phyloP scores from a whole-genome alignment of 306 rosid genomes.

The Benincasa hispida region DNA sequence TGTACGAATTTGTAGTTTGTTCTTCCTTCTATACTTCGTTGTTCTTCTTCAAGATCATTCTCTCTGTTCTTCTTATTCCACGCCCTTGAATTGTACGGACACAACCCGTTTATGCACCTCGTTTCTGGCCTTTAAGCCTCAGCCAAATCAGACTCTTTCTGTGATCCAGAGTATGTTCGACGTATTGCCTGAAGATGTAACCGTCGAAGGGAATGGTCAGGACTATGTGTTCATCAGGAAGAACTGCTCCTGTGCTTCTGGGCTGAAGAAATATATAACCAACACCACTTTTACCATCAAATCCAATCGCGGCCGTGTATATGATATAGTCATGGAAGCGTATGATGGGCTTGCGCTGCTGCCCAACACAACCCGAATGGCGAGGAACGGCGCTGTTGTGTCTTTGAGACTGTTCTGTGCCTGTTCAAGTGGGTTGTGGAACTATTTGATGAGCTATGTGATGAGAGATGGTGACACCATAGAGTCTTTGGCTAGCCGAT shows the following conservation, averaged over 20 bases:
- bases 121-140: constrained; percentile 67
- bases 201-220: constrained; percentile 57
- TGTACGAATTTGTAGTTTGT: constrained; percentile 11
- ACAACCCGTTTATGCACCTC: constrained; percentile 68
- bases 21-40: constrained; percentile 18
- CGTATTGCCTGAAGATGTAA: constrained; percentile 58
- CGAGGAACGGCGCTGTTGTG: constrained; percentile 57
- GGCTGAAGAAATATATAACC: constrained; percentile 44
- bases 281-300: constrained; percentile 69
- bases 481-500: constrained; percentile 73
- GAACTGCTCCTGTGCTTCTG: constrained; percentile 73
- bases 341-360: constrained; percentile 61
- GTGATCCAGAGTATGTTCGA: constrained; percentile 84
- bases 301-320: constrained; percentile 50
- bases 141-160: constrained; percentile 37
- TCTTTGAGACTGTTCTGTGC: constrained; percentile 80
- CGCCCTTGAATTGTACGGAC: constrained; percentile 73
- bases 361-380: constrained; percentile 52
- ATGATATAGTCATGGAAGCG: constrained; percentile 54
- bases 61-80: constrained; percentile 23
- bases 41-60: constrained; percentile 19
- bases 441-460: constrained; percentile 82
- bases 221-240: constrained; percentile 57
- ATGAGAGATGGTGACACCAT: constrained; percentile 78
- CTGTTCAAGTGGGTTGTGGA: constrained; percentile 84